phyloP scores from a whole-genome alignment of 208 protist genomes.

The Herpetomonas samuelpessoai region DNA sequence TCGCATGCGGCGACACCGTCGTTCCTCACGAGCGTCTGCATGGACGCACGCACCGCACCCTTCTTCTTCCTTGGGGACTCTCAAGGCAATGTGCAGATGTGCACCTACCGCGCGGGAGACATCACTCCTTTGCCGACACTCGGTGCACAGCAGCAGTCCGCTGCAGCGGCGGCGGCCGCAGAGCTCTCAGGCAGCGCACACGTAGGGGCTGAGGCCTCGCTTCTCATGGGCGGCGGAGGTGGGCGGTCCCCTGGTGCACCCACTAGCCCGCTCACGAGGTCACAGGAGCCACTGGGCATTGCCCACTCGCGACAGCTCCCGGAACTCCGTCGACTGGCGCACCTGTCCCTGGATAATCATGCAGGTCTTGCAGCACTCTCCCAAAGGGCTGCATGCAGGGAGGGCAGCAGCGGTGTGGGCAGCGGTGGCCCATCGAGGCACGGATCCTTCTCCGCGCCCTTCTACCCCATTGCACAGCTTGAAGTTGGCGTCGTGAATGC shows the following conservation, averaged over 20 bases:
- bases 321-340: slow-evolving; percentile 28
- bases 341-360: slow-evolving; percentile 13
- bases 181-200: no score
- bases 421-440: no score
- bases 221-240: no score
- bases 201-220: no score
- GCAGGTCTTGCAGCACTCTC: slow-evolving; percentile 14
- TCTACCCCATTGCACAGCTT: slow-evolving; percentile 11
- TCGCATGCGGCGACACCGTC: neutral
- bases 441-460: neutral
- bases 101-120: slow-evolving; percentile 39
- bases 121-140: slow-evolving; percentile 17
- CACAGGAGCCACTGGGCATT: slow-evolving; percentile 3
- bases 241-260: no score
- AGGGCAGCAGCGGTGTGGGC: neutral
- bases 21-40: slow-evolving; percentile 36
- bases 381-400: no score
- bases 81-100: slow-evolving; percentile 40
- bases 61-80: slow-evolving; percentile 63
- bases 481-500: slow-evolving; percentile 24
- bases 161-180: no score
- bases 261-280: neutral
- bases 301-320: slow-evolving; percentile 26
- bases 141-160: no score
- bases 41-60: slow-evolving; percentile 31